Base-by-base conservation (phyloP, 176 grass and related monocot species). In the Rhynchospora pubera region DNA sequence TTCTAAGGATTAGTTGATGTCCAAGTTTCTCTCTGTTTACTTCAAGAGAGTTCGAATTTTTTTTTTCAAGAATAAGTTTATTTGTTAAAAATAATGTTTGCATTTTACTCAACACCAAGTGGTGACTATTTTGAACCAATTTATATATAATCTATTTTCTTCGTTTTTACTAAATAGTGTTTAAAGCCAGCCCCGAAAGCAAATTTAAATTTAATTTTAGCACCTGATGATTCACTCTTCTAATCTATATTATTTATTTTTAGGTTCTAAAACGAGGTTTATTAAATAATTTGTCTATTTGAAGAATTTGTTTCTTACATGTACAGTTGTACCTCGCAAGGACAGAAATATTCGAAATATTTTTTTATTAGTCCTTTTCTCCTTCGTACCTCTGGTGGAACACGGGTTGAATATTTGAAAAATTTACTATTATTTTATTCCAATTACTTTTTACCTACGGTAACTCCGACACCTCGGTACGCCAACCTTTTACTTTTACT, bases 351-450 rank as follows among this genome's bases (percentile, higher is more conserved):
- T 46, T 44, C 19, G 77, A 21, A 58, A 62, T 21, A 56, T 60
- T 45, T 55, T n/a, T 78, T 79, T 59, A 9, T 79, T 79, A 79
- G 28, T 45, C 43, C 13, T 59, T 68, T 32, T 18, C 7, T 18
- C 5, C 34, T 43, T 79, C 28, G 24, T 6, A 14, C 58, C 39
- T 26, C 12, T 32, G 77, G 16, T 12, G 56, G 60, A 8, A 15
- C 79, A 65, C 79, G 60, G 62, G 44, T 65, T 66, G 58, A 64
- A 66, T 52, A 24, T 82, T 82, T 82, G 61, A 66, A 82, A 81
- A 80, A 6, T 50, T 51, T 53, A 82, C 19, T 30, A 82, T 65
- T 63, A 82, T 62, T 50, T 82, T 82, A 62, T 24, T 65, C 6
- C 8, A 64, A 13, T 80, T 62, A 80, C 57, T 45, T 82, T 82